These are phyloP conservation scores for Leishmania tarentolae DNA, from an alignment of 208 protist genomes.

Conservation along the genomic window DNA sequence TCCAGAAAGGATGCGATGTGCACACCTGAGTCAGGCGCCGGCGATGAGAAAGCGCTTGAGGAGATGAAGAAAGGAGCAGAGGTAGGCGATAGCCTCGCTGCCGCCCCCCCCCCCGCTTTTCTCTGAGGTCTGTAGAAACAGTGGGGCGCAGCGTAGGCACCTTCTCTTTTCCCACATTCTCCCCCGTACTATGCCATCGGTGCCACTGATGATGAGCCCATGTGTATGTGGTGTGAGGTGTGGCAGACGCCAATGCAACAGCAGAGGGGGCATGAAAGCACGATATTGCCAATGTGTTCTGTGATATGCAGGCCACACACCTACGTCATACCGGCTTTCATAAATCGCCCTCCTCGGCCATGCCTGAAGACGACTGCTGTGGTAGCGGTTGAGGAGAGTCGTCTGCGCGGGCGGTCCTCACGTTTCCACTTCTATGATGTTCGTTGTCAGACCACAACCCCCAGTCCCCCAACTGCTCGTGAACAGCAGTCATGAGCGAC, in stretches of 20 bases:
- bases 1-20: neutral
- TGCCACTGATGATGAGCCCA: neutral
- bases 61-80: neutral
- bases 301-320: neutral
- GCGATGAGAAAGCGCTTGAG: neutral
- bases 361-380: neutral
- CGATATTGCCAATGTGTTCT: neutral
- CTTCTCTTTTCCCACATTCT: neutral
- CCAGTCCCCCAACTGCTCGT: conserved; percentile 52
- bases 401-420: neutral
- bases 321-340: neutral
- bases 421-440: neutral
- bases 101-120: neutral
- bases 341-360: conserved; percentile 14
- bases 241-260: neutral
- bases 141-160: neutral
- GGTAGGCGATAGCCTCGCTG: neutral
- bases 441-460: neutral
- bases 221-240: neutral
- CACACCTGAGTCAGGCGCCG: neutral
- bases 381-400: neutral
- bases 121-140: neutral
- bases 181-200: neutral
- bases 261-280: neutral
- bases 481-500: conserved; percentile 54